Evolutionary conservation across 257 asterid species (phyloP).

Genomic region (Buddleja alternifolia): DNA sequence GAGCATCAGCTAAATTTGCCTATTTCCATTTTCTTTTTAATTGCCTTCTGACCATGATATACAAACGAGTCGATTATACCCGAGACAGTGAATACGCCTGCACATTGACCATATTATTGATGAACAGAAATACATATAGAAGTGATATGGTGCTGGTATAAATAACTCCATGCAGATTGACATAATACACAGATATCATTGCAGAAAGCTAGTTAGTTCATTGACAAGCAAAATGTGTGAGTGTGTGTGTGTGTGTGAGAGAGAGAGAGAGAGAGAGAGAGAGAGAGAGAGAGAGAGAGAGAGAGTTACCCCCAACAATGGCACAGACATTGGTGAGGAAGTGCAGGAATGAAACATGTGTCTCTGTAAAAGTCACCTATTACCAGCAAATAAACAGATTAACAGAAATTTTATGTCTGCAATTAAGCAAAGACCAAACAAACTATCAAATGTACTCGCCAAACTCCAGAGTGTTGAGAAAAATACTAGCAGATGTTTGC

Average conservation of each 20-base stretch:
- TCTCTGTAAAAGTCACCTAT: slow-evolving; percentile 86
- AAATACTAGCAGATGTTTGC: not conserved
- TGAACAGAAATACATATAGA: not conserved
- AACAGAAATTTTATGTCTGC: not conserved
- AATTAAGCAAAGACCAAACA: too few relatives aligned
- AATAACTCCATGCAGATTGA: not conserved
- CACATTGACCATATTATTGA: slow-evolving; percentile 27
- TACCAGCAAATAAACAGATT: slow-evolving; percentile 22
- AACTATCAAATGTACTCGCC: too few relatives aligned
- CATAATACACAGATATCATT: not conserved
- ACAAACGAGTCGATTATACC: slow-evolving; percentile 89
- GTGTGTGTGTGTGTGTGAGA: too few relatives aligned
- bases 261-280: slow-evolving; percentile 31
- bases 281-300: slow-evolving; percentile 34
- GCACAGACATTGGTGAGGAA: slow-evolving; percentile 95
- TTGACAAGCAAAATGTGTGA: not conserved
- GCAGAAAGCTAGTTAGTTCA: not conserved
- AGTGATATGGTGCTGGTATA: not conserved
- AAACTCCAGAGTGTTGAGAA: too few relatives aligned
- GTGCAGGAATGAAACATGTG: slow-evolving; percentile 82
- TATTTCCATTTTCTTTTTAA: slow-evolving; percentile 84
- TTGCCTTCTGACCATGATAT: slow-evolving; percentile 87
- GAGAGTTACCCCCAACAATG: slow-evolving; percentile 77
- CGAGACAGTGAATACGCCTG: slow-evolving; percentile 93
- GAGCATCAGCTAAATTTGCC: slow-evolving; percentile 79